Base-by-base conservation (phyloP, 495 filamentous ascomycete species). In the Poronia punctata region DNA sequence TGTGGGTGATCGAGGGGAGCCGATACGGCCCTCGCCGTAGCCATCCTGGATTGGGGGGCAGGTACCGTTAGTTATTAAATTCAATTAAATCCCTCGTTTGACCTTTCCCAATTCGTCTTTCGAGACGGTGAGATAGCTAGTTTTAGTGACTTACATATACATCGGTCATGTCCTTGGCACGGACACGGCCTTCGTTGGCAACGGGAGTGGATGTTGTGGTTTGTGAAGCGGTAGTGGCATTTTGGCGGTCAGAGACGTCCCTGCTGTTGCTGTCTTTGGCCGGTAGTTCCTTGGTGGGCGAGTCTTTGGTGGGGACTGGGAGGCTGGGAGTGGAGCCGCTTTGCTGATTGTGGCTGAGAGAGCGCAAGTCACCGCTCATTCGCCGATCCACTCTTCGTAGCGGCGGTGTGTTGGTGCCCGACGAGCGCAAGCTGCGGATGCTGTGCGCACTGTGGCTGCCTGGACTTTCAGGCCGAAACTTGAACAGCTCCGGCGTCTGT, bases 1-100 rank as follows among this genome's bases (percentile, higher is more conserved):
- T 50, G 88, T 94, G 36, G 92, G 92, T 51, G 93, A 97, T 58
- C 81, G 82, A 52, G 90, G 88, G 55, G 87, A 93, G 54, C 72
- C 71, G 50, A 80, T 85, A 56, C 78, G 87, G 64, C 84, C 86
- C 62, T 95, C 89, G 62, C 93, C 92, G 72, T 79, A 94, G 64
- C 85, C 90, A 78, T 95, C 88, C 88, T 95, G 63, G 40, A 43
- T 39, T n/a, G 11, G 16, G 27, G 34, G 48, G 46, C 4, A 36
- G 34, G 3, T 16, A 5, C 14, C 6, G 7, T 14, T 35, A 7
- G 17, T 9, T 20, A n/a, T 20, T 7, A 14, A n/a, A 22, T 22
- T 20, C 18, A 6, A 17, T n/a, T n/a, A n/a, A n/a, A n/a, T n/a
- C n/a, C n/a, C n/a, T n/a, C n/a, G n/a, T n/a, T n/a, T n/a, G n/a